A percentile compares a stretch with the other conserved stretches of the same genome.
phyloP scores from a whole-genome alignment of 1,284 basidiomycete species.

The Gomphus bonarii region DNA sequence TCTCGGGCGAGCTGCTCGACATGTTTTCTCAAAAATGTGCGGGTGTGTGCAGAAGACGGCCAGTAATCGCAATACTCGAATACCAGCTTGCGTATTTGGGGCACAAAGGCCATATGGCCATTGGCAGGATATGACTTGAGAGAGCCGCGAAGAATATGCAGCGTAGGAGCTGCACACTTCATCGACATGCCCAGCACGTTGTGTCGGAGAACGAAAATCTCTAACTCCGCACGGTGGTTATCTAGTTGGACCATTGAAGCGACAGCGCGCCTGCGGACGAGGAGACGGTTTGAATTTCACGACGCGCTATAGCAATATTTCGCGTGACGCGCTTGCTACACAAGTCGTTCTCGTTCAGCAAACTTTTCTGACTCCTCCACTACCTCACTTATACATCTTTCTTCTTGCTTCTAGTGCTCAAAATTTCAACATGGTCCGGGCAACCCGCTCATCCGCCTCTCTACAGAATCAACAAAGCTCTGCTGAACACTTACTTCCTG shows the following conservation, averaged over 20 bases:
- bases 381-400: not conserved
- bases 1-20: slow-evolving; percentile 51
- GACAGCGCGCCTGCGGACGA: slow-evolving; percentile 6
- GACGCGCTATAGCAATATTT: not conserved
- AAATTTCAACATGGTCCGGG: slow-evolving; percentile 44
- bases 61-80: slow-evolving; percentile 78
- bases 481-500: slow-evolving; percentile 7
- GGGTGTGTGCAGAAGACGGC: slow-evolving; percentile 62
- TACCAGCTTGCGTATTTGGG: slow-evolving; percentile 70
- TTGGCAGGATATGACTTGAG: slow-evolving; percentile 56
- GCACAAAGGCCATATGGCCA: slow-evolving; percentile 59
- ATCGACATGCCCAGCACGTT: not conserved
- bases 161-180: slow-evolving; percentile 1
- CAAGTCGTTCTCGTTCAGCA: not conserved
- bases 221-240: not conserved
- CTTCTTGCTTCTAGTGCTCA: not conserved
- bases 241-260: slow-evolving; percentile 7
- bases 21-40: slow-evolving; percentile 55
- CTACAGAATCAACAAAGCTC: slow-evolving; percentile 19
- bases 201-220: slow-evolving; percentile 17
- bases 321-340: slow-evolving; percentile 7
- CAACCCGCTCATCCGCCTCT: slow-evolving; percentile 52
- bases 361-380: not conserved
- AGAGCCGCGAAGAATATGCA: slow-evolving; percentile 39
- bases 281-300: slow-evolving; percentile 4